Percentiles rank a stretch among this genome's conserved stretches.
Evolutionary conservation across 805 yeast genomes (phyloP).

Genomic region (Debaryomyces hansenii): DNA sequence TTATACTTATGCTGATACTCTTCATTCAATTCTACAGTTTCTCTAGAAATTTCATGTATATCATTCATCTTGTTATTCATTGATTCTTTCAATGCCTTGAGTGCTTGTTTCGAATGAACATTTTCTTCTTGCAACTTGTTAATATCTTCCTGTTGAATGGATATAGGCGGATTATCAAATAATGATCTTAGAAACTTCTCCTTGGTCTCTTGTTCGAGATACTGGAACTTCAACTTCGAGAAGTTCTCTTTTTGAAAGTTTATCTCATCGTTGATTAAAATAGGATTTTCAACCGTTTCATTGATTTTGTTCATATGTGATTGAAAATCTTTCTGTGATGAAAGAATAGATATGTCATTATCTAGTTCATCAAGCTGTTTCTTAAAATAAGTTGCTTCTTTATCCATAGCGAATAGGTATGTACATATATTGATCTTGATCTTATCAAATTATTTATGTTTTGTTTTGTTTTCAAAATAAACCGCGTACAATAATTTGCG

Average conservation of each 20-base stretch:
- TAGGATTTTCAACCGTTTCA: conserved; percentile 23
- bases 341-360: not conserved
- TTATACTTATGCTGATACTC: conserved; percentile 21
- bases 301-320: not conserved
- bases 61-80: conserved; percentile 26
- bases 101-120: conserved; percentile 18
- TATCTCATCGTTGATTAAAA: conserved; percentile 33
- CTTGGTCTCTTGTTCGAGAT: conserved; percentile 70
- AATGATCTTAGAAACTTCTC: conserved; percentile 61
- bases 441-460: too few species aligned
- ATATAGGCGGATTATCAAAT: conserved; percentile 20
- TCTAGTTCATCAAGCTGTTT: not conserved
- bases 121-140: conserved; percentile 20
- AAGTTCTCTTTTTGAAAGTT: conserved; percentile 41
- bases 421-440: too few species aligned
- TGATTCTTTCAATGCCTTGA: conserved; percentile 24
- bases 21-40: conserved; percentile 22
- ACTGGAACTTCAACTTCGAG: conserved; percentile 60
- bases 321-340: not conserved
- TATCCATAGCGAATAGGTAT: not conserved
- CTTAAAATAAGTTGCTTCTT: not conserved
- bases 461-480: too few species aligned
- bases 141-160: conserved; percentile 18
- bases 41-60: conserved; percentile 27
- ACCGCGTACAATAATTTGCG: too few species aligned